Evolutionary conservation across 345 rosid genomes (phyloP).

Genomic region (Sapria himalayana): DNA sequence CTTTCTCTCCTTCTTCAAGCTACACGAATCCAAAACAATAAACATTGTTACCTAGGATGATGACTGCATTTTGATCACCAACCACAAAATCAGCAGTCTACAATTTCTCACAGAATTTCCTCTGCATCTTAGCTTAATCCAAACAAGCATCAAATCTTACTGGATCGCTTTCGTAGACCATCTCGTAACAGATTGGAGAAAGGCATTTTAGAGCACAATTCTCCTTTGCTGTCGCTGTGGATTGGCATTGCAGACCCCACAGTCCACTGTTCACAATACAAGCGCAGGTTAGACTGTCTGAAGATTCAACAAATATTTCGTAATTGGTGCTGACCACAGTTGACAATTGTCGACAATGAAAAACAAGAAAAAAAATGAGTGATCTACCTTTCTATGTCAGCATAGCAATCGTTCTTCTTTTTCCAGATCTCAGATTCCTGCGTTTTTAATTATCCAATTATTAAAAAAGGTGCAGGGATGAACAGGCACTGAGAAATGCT

Average conservation of each 20-base stretch:
- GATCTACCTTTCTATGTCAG: conserved; percentile 52
- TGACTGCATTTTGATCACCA: too few relatives aligned
- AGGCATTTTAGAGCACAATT: conserved; percentile 66
- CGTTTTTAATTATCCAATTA: neutral
- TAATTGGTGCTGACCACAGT: too few relatives aligned
- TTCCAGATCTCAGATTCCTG: conserved; percentile 43
- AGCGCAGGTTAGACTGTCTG: too few relatives aligned
- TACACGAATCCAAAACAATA: conserved; percentile 7
- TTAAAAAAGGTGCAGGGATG: too few relatives aligned
- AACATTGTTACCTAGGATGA: neutral
- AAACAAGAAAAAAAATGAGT: conserved; percentile 4
- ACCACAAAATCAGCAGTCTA: too few relatives aligned
- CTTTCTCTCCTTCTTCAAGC: conserved; percentile 86
- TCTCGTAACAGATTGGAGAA: conserved; percentile 50
- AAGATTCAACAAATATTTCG: too few relatives aligned
- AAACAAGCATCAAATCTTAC: conserved; percentile 16
- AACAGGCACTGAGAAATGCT: too few relatives aligned
- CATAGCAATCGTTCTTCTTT: conserved; percentile 49
- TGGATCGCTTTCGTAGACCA: conserved; percentile 60
- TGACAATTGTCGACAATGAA: too few relatives aligned
- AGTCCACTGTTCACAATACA: conserved; percentile 34
- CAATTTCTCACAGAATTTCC: too few relatives aligned
- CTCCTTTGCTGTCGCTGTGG: conserved; percentile 41
- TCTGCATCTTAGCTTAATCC: neutral
- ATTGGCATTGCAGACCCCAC: conserved; percentile 63